phyloP scores from a whole-genome alignment of 495 filamentous ascomycete species.

The Parathielavia hyrcaniae region DNA sequence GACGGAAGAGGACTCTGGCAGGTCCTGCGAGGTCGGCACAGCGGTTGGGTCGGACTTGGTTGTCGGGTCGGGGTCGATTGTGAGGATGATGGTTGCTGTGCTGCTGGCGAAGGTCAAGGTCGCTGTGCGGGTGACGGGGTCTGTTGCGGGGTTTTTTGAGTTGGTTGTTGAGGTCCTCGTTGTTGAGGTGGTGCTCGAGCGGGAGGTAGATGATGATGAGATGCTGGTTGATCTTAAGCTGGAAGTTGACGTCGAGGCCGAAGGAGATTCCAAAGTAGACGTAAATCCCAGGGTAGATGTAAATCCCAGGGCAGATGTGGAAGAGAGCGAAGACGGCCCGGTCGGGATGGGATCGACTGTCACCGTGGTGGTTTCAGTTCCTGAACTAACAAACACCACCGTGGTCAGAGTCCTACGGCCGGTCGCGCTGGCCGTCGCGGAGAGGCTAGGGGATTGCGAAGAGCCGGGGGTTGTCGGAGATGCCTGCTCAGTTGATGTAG shows the following conservation, averaged over 20 bases:
- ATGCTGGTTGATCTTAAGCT: background rate
- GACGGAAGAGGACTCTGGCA: background rate
- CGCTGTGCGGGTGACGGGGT: constrained; percentile 15
- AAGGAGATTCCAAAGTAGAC: background rate
- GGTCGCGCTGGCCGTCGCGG: background rate
- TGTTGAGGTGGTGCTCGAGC: background rate
- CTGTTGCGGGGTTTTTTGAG: background rate
- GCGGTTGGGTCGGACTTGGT: background rate
- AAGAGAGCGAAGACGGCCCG: background rate
- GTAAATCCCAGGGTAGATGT: background rate
- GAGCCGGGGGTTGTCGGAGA: background rate
- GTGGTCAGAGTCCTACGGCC: constrained; percentile 12
- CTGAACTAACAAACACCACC: constrained; percentile 11
- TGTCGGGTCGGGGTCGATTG: constrained; percentile 11
- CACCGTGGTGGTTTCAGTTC: constrained; percentile 15
- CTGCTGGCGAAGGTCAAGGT: background rate
- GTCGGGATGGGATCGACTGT: constrained; percentile 9
- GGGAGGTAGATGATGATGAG: background rate
- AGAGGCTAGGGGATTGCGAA: background rate
- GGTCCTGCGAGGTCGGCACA: background rate
- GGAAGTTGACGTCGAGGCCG: background rate
- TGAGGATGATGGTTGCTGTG: constrained; percentile 11
- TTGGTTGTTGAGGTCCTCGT: background rate
- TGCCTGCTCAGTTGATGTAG: background rate
- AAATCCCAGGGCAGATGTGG: background rate